Conservation (phyloP, 1,284 basidiomycete species). For the Schizophyllum commune region DNA sequence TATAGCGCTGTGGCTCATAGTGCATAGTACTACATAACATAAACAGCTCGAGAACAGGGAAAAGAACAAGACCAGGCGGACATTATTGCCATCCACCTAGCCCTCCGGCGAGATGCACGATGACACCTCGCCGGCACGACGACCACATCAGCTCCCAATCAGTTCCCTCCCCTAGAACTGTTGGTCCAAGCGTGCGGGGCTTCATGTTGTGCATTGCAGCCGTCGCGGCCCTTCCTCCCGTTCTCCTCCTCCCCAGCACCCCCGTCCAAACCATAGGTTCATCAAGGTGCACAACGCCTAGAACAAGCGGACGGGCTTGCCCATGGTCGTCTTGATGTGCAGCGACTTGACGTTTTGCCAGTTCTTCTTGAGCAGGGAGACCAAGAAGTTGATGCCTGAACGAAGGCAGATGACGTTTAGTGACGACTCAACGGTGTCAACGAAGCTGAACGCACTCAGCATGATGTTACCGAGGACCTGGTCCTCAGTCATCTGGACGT, state of each 20-base stretch:
- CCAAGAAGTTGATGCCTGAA: constrained; percentile 97
- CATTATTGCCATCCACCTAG: background rate
- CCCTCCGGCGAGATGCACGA: background rate
- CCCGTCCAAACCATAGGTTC: background rate
- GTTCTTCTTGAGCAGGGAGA: constrained; percentile 99
- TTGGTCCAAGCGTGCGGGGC: constrained; percentile 92
- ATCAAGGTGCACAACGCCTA: constrained; percentile 20
- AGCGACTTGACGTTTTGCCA: constrained; percentile 99
- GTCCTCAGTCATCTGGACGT: constrained; percentile 97
- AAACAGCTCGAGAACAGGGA: background rate
- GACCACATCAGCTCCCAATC: constrained; percentile 79
- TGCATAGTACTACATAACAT: background rate
- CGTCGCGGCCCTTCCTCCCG: constrained; percentile 18
- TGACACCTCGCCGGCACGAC: background rate
- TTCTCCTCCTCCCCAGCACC: constrained; percentile 9
- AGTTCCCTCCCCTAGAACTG: constrained; percentile 59
- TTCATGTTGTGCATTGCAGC: constrained; percentile 77
- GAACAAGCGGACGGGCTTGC: constrained; percentile 94
- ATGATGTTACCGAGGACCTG: constrained; percentile 97
- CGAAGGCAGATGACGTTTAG: constrained; percentile 3
- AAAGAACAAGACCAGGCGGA: background rate
- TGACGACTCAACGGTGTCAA: too few relatives aligned
- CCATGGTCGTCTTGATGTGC: constrained; percentile 99
- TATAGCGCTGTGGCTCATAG: background rate
- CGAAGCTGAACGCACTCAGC: constrained; percentile 73